Percentiles rank a stretch among this genome's conserved stretches.
These are phyloP conservation scores for Eucalyptus polyanthemos DNA, from an alignment of 345 rosid species.

Conservation along the genomic window DNA sequence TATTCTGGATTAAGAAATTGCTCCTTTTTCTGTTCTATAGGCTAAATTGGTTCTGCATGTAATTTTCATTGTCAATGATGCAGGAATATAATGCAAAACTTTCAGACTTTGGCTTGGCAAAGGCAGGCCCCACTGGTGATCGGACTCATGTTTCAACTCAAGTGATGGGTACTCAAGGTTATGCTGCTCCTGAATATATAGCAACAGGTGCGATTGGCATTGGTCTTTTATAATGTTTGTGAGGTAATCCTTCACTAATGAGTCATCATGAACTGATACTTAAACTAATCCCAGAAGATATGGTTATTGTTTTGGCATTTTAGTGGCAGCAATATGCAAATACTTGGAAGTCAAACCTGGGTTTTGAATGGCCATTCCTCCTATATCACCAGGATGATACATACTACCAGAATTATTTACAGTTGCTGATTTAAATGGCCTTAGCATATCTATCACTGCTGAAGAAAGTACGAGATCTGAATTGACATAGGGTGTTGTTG, in stretches of 20 bases:
- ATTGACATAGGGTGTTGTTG: neutral
- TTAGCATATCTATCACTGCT: neutral
- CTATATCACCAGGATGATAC: neutral
- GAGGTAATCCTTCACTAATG: neutral
- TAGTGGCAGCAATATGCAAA: neutral
- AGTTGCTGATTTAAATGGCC: neutral
- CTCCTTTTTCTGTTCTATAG: neutral
- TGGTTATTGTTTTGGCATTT: neutral
- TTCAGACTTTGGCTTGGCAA: constrained; percentile 59
- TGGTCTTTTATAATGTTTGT: neutral
- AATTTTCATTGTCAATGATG: neutral
- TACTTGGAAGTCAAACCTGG: neutral
- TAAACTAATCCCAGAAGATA: neutral
- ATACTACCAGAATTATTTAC: neutral
- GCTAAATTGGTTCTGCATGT: neutral
- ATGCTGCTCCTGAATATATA: constrained; percentile 51
- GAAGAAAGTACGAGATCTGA: neutral
- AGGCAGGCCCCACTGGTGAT: constrained; percentile 50
- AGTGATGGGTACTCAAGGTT: constrained; percentile 51
- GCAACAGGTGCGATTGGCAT: constrained; percentile 31
- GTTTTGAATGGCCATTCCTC: neutral
- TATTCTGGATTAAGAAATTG: neutral
- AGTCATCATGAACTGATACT: neutral
- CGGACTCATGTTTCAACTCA: constrained; percentile 40
- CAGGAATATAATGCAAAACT: constrained; percentile 57